Evolutionary conservation across 2,329 filamentous ascomycete genomes (phyloP), one percentile per base, ranked within the genome.

Genomic region (Ceratocystis variospora): DNA sequence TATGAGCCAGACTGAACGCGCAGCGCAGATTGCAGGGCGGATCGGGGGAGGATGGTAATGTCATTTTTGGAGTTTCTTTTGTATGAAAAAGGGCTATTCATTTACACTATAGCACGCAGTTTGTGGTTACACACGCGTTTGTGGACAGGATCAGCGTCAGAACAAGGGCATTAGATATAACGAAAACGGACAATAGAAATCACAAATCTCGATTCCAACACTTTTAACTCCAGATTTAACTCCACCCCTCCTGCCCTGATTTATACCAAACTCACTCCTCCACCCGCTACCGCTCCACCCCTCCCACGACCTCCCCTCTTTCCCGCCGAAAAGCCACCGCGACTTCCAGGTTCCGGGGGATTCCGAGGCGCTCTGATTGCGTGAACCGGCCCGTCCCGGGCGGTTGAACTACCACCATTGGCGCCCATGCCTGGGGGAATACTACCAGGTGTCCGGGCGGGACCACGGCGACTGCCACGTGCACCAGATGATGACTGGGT

Each of bases 31-130:
- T 72, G 93, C 93, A 61, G 87, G 90, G 66, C 94, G 91, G 76
- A 89, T 92, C 71, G 94, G 92, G 64, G 94, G 94, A 64, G 94
- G 94, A 28, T 99, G 94, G 94, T 97, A 81, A 62, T 7, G 31
- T n/a, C 31, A 12, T 48, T 57, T 15, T 44, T 62, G 19, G 8
- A 2, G 19, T 12, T 10, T 10, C 2, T n/a, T 48, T 48, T 48
- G 17, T n/a, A 8, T 1, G 17, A 17, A n/a, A 31, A 31, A 7
- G 25, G 25, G 25, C 5, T 31, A 8, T 33, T 41, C 17, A 37
- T 53, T 41, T 33, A 6, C 8, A 41, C 12, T 10, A 41, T 10
- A 12, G 37, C 37, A 5, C 12, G 1, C 37, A 15, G 12, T 15
- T 41, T 45, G 37, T 12, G 10, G 19, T 19, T 31, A 31, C 28